Percentiles rank a stretch among this genome's conserved stretches.
Evolutionary conservation across 257 asterid genomes (phyloP).

Genomic region (Solanum pennellii): DNA sequence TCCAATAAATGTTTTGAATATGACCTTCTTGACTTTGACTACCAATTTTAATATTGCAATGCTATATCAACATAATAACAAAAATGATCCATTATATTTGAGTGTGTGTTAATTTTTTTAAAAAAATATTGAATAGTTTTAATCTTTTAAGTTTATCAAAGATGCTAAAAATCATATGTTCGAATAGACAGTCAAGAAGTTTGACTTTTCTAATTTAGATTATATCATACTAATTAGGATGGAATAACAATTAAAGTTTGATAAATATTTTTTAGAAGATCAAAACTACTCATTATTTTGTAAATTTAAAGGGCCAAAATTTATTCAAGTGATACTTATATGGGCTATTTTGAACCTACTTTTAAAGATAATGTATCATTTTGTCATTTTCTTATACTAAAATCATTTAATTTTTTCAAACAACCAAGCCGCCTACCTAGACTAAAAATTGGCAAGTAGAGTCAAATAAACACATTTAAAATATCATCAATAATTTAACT

Average conservation of each 20-base stretch:
- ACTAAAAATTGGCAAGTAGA: neutral
- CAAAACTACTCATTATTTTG: neutral
- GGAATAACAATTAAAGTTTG: rapidly evolving
- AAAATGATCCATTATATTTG: neutral
- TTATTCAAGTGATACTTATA: neutral
- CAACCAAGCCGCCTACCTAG: neutral
- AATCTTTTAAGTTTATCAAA: neutral
- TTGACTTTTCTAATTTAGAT: neutral
- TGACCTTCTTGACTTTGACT: neutral
- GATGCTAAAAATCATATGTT: rapidly evolving
- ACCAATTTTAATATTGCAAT: neutral
- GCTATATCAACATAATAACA: neutral
- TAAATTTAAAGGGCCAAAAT: neutral
- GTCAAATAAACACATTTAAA: neutral
- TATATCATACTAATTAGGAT: rapidly evolving
- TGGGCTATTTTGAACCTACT: neutral
- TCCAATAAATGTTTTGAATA: neutral
- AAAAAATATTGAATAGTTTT: neutral
- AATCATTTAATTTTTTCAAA: neutral
- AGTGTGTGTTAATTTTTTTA: neutral
- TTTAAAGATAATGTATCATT: neutral
- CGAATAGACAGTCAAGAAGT: rapidly evolving
- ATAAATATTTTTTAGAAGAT: neutral
- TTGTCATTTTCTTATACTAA: neutral
- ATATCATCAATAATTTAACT: neutral